Conservation (phyloP, 1,139 yeast genomes). For the Arxiozyma slooffiae region DNA sequence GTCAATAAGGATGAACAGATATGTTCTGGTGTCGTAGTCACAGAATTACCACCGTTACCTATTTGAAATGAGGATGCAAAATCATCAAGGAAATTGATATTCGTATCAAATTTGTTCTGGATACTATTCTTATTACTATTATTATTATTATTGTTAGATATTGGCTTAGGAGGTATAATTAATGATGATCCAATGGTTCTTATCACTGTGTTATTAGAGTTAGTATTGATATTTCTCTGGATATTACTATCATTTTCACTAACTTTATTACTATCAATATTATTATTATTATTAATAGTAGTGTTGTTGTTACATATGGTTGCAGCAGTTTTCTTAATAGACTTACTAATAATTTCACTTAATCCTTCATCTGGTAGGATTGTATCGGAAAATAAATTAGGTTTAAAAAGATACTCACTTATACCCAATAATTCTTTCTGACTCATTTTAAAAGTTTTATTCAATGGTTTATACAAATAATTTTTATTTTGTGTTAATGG, state of each 20-base stretch:
- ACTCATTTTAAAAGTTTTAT: slow-evolving; percentile 18
- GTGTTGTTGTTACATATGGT: slow-evolving; percentile 16
- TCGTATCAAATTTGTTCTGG: background rate
- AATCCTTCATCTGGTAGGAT: slow-evolving; percentile 21
- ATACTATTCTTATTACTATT: background rate
- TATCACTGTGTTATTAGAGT: slow-evolving; percentile 2
- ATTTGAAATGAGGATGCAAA: background rate
- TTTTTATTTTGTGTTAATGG: slow-evolving; percentile 20
- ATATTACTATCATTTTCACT: background rate
- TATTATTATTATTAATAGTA: slow-evolving; percentile 3
- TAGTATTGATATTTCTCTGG: background rate
- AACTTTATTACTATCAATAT: slow-evolving; percentile 12
- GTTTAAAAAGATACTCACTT: slow-evolving; percentile 26
- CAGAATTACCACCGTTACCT: background rate
- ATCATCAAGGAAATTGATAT: background rate
- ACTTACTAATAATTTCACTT: slow-evolving; percentile 20
- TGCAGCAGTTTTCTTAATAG: slow-evolving; percentile 27
- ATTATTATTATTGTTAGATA: background rate
- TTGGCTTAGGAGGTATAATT: slow-evolving; percentile 1
- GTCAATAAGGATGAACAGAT: slow-evolving; percentile 33
- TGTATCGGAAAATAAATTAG: slow-evolving; percentile 14
- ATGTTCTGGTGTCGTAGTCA: slow-evolving; percentile 11
- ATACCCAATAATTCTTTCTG: slow-evolving; percentile 21
- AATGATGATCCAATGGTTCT: slow-evolving; percentile 14
- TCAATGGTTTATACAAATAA: slow-evolving; percentile 14